Conservation (phyloP, 139 green algal species). For the Gonium pectorale region DNA sequence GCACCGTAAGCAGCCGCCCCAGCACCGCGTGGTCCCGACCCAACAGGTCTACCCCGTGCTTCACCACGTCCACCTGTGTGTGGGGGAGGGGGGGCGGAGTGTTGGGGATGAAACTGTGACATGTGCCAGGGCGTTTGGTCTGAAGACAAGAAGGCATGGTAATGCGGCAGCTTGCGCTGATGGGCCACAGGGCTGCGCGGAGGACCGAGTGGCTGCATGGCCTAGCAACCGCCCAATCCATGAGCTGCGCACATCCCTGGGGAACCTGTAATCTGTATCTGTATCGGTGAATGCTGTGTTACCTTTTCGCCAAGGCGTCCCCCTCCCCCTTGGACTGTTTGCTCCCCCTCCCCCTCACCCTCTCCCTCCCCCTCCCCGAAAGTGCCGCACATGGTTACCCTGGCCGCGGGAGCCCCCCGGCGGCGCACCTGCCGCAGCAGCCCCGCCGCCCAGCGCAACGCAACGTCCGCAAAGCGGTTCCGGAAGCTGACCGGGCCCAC, state of each 20-base stretch:
- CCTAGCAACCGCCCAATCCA: too few species aligned
- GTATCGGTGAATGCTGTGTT: neutral
- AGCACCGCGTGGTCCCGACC: conserved; percentile 72
- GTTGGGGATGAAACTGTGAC: neutral
- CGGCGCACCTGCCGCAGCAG: conserved; percentile 63
- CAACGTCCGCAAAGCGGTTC: conserved; percentile 69
- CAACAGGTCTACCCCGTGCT: conserved; percentile 89
- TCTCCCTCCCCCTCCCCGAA: neutral
- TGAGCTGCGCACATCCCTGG: too few species aligned
- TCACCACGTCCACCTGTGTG: conserved; percentile 41
- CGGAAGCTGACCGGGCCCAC: neutral
- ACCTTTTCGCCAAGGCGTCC: neutral
- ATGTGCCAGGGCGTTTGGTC: too few species aligned
- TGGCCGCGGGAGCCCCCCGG: neutral
- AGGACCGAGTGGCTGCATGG: neutral
- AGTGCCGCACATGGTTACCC: too few species aligned
- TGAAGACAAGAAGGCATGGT: too few species aligned
- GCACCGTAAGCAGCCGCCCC: conserved; percentile 75
- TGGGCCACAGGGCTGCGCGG: neutral
- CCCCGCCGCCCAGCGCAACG: conserved; percentile 72
- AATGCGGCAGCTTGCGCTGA: neutral
- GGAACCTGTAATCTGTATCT: neutral
- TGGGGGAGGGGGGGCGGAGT: neutral
- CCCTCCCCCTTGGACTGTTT: too few species aligned
- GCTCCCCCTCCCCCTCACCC: neutral